These are phyloP conservation scores for Simplicillium sp. DNA, from an alignment of 2,329 filamentous ascomycete genomes.

Conservation along the genomic window DNA sequence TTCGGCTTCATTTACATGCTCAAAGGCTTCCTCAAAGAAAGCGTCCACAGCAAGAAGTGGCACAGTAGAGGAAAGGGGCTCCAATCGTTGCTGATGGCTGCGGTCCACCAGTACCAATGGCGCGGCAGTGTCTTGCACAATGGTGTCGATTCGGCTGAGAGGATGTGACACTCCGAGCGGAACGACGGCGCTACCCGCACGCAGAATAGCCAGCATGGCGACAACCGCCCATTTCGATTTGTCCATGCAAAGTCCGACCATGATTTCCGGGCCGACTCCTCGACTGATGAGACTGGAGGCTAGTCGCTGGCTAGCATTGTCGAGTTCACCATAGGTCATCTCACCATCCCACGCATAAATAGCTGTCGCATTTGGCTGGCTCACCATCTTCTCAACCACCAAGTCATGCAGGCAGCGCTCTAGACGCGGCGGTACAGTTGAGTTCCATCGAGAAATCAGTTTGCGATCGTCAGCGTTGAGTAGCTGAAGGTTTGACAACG, in stretches of 20 bases:
- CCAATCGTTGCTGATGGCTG: neutral
- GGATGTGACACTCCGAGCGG: neutral
- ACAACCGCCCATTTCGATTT: slow-evolving; percentile 17
- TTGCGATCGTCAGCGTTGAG: no score
- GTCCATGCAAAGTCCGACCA: slow-evolving; percentile 16
- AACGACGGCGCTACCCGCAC: slow-evolving; percentile 19
- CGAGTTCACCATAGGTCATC: slow-evolving; percentile 10
- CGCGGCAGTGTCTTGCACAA: neutral
- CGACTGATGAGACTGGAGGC: slow-evolving; percentile 3
- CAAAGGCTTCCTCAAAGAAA: neutral
- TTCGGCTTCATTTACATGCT: no score
- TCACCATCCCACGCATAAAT: slow-evolving; percentile 13
- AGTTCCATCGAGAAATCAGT: no score
- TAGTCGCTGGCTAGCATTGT: slow-evolving; percentile 2
- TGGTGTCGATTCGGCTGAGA: neutral
- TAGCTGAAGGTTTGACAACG: no score
- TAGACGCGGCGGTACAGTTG: no score
- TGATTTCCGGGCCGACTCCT: neutral
- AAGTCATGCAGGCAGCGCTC: slow-evolving; percentile 8
- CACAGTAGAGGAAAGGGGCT: neutral
- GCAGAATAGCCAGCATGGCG: slow-evolving; percentile 18
- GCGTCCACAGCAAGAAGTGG: neutral
- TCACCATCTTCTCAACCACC: slow-evolving; percentile 9
- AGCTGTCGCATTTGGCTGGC: slow-evolving; percentile 1
- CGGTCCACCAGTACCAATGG: neutral